Evolutionary conservation across 345 rosid genomes (phyloP).

Genomic region (Lepidium didymum): DNA sequence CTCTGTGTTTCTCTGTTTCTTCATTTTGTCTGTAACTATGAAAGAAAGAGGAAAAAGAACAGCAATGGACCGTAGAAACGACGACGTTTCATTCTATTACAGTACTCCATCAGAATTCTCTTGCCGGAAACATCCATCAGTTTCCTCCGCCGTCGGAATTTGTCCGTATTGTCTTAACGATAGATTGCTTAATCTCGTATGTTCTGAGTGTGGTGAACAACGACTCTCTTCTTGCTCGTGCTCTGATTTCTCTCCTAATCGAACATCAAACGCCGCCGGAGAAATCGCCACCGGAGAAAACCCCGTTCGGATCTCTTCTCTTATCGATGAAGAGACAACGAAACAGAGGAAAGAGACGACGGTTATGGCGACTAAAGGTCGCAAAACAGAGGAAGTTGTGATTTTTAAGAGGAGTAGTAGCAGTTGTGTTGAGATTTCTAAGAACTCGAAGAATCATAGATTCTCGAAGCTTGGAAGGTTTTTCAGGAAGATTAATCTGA

Average conservation of each 20-base stretch:
- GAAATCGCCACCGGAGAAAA: conserved; percentile 44
- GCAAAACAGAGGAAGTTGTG: conserved; percentile 43
- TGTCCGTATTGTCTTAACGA: conserved; percentile 88
- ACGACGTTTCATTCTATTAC: conserved; percentile 31
- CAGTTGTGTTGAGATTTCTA: conserved; percentile 83
- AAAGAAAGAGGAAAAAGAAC: conserved; percentile 83
- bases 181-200: conserved; percentile 72
- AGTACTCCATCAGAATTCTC: conserved; percentile 50
- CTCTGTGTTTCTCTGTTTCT: conserved; percentile 1
- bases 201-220: conserved; percentile 94
- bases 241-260: conserved; percentile 68
- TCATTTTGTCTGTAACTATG: conserved; percentile 30
- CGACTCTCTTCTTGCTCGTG: conserved; percentile 92
- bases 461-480: conserved; percentile 75
- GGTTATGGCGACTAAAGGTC: conserved; percentile 19
- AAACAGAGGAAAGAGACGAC: conserved; percentile 30
- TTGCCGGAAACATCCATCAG: conserved; percentile 79
- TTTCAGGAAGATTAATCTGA: conserved; percentile 50
- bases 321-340: conserved; percentile 44
- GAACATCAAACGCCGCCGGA: conserved; percentile 48
- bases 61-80: conserved; percentile 38
- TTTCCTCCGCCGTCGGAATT: conserved; percentile 64
- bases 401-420: conserved; percentile 77
- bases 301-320: conserved; percentile 74
- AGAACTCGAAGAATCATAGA: conserved; percentile 48